Evolutionary conservation across 1,284 basidiomycete genomes (phyloP), one percentile per base, ranked within the genome.

Genomic region (Meira nashicola): DNA sequence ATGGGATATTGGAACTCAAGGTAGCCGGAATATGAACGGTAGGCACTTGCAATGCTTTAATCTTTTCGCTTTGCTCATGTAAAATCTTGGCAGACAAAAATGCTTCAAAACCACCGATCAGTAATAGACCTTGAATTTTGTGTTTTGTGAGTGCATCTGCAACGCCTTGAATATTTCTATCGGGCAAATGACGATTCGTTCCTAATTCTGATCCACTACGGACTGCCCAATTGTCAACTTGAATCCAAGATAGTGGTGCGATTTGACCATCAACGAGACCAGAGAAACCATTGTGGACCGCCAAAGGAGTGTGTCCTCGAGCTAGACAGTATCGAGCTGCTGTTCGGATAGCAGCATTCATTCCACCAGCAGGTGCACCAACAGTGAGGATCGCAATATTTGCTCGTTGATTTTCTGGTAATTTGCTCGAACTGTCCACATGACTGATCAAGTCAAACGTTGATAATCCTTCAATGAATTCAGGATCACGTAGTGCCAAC

Each of bases 141-240:
- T 91, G 87, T 73, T 92, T 82, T 80, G 96, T 91, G 82, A 98
- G 89, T 72, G 91, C 90, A 50, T 89, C 83, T 0, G 94, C 93
- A 1, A 79, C 73, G 2, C 85, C 86, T 1, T 91, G 91, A 49
- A 97, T 84, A 80, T 96, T 91, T 55, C 86, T 81, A 53, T 87
- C 87, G 15, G 94, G 94, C 33, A 93, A 82, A 10, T 85, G 84
- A 56, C 94, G 89, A 81, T 97, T 98, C 37, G 94, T 97, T 40
- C 94, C 94, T 19, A 98, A 86, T 79, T 99, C 95, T 43, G 92
- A 96, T n/a, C 95, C 95, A 64, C 95, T 94, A 39, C 93, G 88
- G 21, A 89, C 86, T 74, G 89, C 89, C 95, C 94, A 98, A 58
- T 87, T 87, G 79, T 99, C 95, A 52, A 98, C 95, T 25, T 90